These are phyloP conservation scores for Tetraselmis striata DNA, from an alignment of 139 green algal species.

Conservation along the genomic window DNA sequence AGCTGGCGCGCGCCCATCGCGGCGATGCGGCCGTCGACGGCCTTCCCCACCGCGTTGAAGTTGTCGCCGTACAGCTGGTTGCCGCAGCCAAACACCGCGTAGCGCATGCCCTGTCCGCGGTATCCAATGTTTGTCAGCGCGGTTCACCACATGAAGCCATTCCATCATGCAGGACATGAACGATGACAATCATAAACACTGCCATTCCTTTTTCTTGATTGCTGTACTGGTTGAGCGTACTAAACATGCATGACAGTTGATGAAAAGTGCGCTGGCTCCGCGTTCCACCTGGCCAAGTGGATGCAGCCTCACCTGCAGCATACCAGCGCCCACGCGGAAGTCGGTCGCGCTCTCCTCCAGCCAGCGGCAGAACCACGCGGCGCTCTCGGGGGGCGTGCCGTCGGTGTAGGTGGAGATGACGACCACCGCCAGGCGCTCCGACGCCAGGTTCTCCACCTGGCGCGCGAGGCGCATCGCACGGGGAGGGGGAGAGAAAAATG, in stretches of 20 bases:
- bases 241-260: too few relatives aligned
- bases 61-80: conserved; percentile 41
- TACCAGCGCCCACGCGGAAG: conserved; percentile 42
- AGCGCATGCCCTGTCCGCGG: conserved; percentile 14
- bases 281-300: too few relatives aligned
- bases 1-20: conserved; percentile 31
- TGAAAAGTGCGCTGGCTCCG: too few relatives aligned
- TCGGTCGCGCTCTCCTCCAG: conserved; percentile 48
- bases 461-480: too few relatives aligned
- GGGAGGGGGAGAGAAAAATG: too few relatives aligned
- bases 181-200: too few relatives aligned
- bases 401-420: conserved; percentile 49
- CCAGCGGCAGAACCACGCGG: conserved; percentile 53
- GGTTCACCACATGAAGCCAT: too few relatives aligned
- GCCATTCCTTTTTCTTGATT: too few relatives aligned
- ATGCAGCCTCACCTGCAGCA: conserved; percentile 14
- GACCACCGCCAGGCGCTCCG: conserved; percentile 36
- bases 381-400: conserved; percentile 31
- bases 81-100: conserved; percentile 52
- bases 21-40: conserved; percentile 30
- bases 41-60: conserved; percentile 41
- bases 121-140: too few relatives aligned
- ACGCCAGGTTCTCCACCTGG: conserved; percentile 24
- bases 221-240: too few relatives aligned
- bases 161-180: too few relatives aligned